Percentiles rank a stretch among this genome's conserved stretches.
Evolutionary conservation across 106 monocot genomes (phyloP).

Genomic region (Acorus gramineus): DNA sequence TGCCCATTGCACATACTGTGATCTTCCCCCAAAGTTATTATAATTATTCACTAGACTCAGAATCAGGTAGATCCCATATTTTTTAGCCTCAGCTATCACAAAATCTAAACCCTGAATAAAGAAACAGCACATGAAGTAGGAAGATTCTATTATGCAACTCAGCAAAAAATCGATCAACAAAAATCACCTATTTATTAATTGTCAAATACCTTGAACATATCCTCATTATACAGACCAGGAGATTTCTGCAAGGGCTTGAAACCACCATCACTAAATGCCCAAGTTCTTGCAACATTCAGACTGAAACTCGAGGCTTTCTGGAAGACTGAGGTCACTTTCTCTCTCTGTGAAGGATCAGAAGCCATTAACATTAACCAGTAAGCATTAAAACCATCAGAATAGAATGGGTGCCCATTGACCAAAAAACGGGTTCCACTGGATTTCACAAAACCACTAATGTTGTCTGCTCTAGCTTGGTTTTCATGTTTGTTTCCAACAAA

Average conservation of each 20-base stretch:
- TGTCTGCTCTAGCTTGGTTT: too few species aligned
- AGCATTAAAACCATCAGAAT: constrained; percentile 24
- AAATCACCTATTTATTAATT: too few species aligned
- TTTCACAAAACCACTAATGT: constrained; percentile 1
- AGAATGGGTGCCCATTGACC: constrained; percentile 12
- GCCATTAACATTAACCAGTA: constrained; percentile 27
- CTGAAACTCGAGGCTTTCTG: constrained; percentile 15
- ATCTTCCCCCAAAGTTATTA: too few species aligned
- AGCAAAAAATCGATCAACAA: too few species aligned
- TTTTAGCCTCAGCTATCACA: too few species aligned
- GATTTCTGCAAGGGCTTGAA: constrained; percentile 15
- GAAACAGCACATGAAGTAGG: too few species aligned
- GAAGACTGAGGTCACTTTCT: constrained; percentile 15
- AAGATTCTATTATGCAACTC: too few species aligned
- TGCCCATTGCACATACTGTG: too few species aligned
- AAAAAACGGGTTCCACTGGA: constrained; percentile 8
- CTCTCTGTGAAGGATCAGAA: constrained; percentile 9
- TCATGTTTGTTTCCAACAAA: too few species aligned
- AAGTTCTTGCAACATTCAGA: constrained; percentile 16
- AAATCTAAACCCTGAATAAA: too few species aligned
- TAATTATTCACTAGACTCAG: too few species aligned
- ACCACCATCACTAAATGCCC: constrained; percentile 28
- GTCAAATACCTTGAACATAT: constrained; percentile 17
- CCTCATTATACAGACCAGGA: constrained; percentile 17
- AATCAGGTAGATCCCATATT: too few species aligned